Percentiles rank a stretch among this genome's conserved stretches.
Conservation (phyloP, 2,329 filamentous ascomycete genomes). For the Trichoderma asperellum region DNA sequence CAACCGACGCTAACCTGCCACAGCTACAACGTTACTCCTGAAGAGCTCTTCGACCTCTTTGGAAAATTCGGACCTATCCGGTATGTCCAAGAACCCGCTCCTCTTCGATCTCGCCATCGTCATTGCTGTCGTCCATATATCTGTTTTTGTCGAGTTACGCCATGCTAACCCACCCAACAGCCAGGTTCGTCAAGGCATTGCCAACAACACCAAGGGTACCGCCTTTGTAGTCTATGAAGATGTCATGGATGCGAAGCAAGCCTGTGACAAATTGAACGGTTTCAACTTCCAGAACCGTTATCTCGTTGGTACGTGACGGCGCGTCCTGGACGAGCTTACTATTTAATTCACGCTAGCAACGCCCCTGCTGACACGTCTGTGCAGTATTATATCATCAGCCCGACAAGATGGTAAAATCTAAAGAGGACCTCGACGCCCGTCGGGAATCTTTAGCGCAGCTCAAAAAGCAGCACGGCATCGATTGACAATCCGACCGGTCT, state of each 20-base stretch:
- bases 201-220: constrained; percentile 95
- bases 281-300: constrained; percentile 99
- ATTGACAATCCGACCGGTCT: constrained; percentile 85
- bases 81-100: constrained; percentile 58
- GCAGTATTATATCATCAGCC: constrained; percentile 67
- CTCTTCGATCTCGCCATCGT: constrained; percentile 18
- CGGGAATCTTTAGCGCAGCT: constrained; percentile 97
- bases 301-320: constrained; percentile 75
- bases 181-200: constrained; percentile 98
- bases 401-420: constrained; percentile 75
- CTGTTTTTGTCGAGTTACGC: constrained; percentile 4
- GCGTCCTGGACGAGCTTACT: background rate
- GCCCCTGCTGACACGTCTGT: constrained; percentile 1
- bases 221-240: constrained; percentile 99
- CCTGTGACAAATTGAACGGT: constrained; percentile 99
- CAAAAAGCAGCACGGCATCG: constrained; percentile 97
- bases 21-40: constrained; percentile 98
- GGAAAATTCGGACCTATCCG: constrained; percentile 95
- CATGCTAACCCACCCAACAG: constrained; percentile 51
- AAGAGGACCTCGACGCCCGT: constrained; percentile 90
- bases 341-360: background rate
- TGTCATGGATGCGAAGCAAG: constrained; percentile 97
- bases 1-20: constrained; percentile 51
- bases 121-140: background rate
- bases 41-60: constrained; percentile 98